Conservation (phyloP, 257 asterid genomes). For the Capsicum chinense region DNA sequence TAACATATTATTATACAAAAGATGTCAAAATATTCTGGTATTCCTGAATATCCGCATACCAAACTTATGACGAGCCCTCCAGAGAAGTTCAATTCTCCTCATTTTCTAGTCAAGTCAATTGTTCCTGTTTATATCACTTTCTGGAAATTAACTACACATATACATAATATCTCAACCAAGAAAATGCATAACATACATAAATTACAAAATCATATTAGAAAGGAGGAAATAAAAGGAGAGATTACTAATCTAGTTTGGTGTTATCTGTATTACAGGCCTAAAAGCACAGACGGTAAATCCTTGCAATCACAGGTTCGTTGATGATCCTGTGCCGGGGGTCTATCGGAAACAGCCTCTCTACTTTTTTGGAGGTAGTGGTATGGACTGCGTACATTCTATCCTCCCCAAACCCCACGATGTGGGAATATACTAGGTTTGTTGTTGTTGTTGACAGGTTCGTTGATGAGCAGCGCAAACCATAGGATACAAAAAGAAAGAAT, state of each 20-base stretch:
- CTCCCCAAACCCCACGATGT: too few species aligned
- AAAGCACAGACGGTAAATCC: background rate
- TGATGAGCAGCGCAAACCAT: background rate
- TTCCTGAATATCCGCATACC: slow-evolving; percentile 1
- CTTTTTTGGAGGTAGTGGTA: too few species aligned
- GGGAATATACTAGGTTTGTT: too few species aligned
- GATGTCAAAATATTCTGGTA: background rate
- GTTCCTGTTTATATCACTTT: background rate
- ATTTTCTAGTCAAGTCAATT: background rate
- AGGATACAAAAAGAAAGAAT: background rate
- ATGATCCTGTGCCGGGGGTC: background rate
- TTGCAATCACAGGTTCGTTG: background rate
- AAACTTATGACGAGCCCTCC: slow-evolving; percentile 9
- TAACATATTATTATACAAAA: background rate
- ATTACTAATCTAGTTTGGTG: background rate
- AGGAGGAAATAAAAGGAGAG: background rate
- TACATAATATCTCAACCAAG: slow-evolving; percentile 13
- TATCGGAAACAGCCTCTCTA: too few species aligned
- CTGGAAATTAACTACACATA: background rate
- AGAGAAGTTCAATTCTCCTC: slow-evolving; percentile 8
- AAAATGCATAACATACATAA: background rate
- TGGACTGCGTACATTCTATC: too few species aligned
- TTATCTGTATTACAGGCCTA: slow-evolving; percentile 1
- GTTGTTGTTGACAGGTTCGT: background rate
- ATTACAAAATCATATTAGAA: background rate